Evolutionary conservation across 208 protist genomes (phyloP).

Genomic region (Acanthamoeba culbertsoni): DNA sequence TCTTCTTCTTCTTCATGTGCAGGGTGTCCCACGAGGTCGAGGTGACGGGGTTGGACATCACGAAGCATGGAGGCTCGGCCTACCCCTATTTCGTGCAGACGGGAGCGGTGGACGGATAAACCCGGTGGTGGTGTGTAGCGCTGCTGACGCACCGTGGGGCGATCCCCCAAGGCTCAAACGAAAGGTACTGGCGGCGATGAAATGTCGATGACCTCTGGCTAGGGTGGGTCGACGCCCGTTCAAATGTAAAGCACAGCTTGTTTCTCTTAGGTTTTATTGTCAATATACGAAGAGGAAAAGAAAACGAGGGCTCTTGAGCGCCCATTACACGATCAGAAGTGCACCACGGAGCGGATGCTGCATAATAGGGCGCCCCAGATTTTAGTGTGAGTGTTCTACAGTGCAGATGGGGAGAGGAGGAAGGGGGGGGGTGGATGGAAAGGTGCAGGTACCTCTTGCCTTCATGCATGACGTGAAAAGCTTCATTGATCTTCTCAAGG

Average conservation of each 20-base stretch:
- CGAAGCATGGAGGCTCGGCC: constrained; percentile 48
- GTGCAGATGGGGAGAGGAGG: not conserved
- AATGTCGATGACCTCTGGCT: no score
- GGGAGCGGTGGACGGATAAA: not conserved
- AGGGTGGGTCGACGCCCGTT: no score
- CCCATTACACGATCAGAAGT: not conserved
- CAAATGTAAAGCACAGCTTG: no score
- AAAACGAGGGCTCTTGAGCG: not conserved
- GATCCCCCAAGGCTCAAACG: no score
- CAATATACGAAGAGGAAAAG: no score
- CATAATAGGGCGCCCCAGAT: no score
- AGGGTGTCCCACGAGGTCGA: constrained; percentile 26
- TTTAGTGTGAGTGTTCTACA: no score
- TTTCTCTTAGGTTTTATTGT: no score
- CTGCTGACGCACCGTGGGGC: no score
- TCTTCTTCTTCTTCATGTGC: no score
- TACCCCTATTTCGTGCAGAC: constrained; percentile 50
- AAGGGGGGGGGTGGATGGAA: not conserved
- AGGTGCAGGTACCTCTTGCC: constrained; percentile 60
- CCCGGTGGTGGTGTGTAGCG: no score
- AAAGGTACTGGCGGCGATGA: no score
- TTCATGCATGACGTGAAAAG: constrained; percentile 75
- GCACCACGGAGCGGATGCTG: constrained; percentile 11
- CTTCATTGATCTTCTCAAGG: constrained; percentile 77
- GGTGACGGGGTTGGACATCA: constrained; percentile 39